These are phyloP conservation scores for Tuber umbilicatum DNA, from an alignment of 495 filamentous ascomycete genomes.

Conservation along the genomic window DNA sequence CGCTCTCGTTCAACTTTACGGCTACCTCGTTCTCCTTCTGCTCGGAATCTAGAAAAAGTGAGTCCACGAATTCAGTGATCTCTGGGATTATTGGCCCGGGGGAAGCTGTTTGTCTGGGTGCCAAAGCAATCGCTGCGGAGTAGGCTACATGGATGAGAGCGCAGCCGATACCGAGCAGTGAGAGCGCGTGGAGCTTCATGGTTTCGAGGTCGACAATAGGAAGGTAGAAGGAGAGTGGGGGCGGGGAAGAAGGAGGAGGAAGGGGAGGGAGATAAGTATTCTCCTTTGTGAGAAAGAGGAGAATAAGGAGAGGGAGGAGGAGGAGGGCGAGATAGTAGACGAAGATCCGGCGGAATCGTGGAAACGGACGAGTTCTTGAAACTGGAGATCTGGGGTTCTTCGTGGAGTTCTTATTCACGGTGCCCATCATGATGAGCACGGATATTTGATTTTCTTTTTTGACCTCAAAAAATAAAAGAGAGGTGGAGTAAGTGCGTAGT, in stretches of 20 bases:
- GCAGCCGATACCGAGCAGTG: neutral
- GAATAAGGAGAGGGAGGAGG: neutral
- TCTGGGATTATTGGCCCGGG: neutral
- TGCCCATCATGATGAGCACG: neutral
- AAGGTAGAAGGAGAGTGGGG: neutral
- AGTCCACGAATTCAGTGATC: neutral
- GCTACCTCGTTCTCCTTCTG: neutral
- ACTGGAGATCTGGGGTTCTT: neutral
- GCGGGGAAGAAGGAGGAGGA: neutral
- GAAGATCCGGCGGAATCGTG: neutral
- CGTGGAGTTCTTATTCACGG: neutral
- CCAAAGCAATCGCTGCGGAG: neutral
- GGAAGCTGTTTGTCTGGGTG: neutral
- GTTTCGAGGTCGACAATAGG: neutral
- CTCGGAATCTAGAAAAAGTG: neutral
- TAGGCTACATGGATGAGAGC: neutral
- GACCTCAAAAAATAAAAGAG: neutral
- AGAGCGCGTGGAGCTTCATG: neutral
- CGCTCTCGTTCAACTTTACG: neutral
- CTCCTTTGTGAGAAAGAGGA: neutral
- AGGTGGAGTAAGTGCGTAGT: conserved; percentile 3
- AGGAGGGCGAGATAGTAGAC: neutral
- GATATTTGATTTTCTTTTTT: neutral
- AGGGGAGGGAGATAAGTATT: neutral
- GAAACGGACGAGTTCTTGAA: neutral